phyloP scores from a whole-genome alignment of 345 rosid genomes.

The Salix suchowensis region DNA sequence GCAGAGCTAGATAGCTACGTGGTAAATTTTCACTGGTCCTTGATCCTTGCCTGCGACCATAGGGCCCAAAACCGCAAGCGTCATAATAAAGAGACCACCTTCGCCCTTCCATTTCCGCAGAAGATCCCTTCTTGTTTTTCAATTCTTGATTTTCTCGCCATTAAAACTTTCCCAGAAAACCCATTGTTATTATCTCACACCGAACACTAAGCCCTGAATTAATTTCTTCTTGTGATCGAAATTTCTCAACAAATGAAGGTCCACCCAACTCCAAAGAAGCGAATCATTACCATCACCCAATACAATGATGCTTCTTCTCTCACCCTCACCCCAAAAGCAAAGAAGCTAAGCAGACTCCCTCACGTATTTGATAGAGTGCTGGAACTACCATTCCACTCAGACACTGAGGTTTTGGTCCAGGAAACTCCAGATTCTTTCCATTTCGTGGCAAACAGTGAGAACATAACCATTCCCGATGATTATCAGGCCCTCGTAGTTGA shows the following conservation, averaged over 20 bases:
- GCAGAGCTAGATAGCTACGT: no score
- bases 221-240: neutral
- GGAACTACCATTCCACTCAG: slow-evolving; percentile 22
- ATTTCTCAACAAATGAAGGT: neutral
- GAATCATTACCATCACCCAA: neutral
- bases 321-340: neutral
- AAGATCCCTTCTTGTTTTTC: no score
- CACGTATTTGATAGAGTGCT: slow-evolving; percentile 21
- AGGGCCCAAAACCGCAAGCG: no score
- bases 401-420: slow-evolving; percentile 15
- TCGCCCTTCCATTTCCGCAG: no score
- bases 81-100: no score
- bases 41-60: no score
- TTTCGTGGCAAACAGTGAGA: neutral
- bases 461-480: neutral
- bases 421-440: slow-evolving; percentile 15
- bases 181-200: no score
- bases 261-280: slow-evolving; percentile 8
- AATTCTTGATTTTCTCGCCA: no score
- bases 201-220: neutral
- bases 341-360: slow-evolving; percentile 19
- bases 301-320: neutral
- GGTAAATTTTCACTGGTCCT: no score
- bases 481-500: slow-evolving; percentile 3
- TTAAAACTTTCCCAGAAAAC: no score